Evolutionary conservation across 371 early-diverging fungal genomes (phyloP).

Genomic region (Mortierella sp.): DNA sequence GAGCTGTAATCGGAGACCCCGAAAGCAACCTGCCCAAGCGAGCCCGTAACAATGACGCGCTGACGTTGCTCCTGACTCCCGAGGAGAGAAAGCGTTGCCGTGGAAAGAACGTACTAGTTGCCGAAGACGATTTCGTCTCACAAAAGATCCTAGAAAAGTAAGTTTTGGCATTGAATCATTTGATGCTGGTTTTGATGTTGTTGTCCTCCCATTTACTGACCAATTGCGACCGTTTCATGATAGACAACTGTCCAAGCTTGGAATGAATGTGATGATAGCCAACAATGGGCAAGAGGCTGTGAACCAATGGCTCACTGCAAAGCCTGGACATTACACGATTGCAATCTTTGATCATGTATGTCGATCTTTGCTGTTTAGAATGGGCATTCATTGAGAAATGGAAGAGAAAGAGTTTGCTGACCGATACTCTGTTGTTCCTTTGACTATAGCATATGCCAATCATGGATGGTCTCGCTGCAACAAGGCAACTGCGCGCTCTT

Average conservation of each 20-base stretch:
- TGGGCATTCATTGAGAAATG: background rate
- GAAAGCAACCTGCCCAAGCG: constrained; percentile 26
- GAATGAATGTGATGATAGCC: constrained; percentile 50
- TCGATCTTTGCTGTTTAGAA: background rate
- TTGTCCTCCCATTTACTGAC: background rate
- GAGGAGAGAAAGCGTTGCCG: constrained; percentile 29
- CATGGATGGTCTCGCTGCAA: constrained; percentile 69
- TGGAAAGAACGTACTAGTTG: constrained; percentile 42
- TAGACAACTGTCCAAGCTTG: constrained; percentile 47
- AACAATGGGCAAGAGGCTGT: constrained; percentile 51
- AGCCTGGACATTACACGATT: constrained; percentile 42
- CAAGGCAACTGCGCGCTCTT: constrained; percentile 58
- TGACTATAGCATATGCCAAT: constrained; percentile 51
- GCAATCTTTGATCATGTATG: constrained; percentile 55
- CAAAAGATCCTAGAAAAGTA: constrained; percentile 55
- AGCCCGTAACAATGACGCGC: constrained; percentile 33
- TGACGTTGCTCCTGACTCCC: constrained; percentile 27
- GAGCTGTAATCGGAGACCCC: background rate
- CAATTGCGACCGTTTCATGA: no score
- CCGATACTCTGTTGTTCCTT: no score
- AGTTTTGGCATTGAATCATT: constrained; percentile 2
- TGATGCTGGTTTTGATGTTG: background rate
- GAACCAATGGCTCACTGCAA: constrained; percentile 29
- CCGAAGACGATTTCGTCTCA: constrained; percentile 51
- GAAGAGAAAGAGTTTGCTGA: background rate